Percentiles rank a stretch among this genome's conserved stretches.
Evolutionary conservation across 208 protist genomes (phyloP).

Genomic region (Leishmania tarentolae): DNA sequence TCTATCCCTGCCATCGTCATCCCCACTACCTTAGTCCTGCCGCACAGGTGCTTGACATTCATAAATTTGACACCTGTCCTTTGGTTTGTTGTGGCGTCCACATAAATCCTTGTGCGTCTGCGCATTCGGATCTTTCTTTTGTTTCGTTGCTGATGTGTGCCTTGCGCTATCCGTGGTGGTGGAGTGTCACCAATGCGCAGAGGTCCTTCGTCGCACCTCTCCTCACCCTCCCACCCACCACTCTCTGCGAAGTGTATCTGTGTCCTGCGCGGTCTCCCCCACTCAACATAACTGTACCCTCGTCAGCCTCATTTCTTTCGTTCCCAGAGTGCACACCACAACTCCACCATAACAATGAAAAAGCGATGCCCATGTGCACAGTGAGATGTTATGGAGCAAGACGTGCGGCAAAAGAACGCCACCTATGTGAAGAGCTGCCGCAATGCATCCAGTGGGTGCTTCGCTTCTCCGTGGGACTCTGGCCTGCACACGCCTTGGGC

Average conservation of each 20-base stretch:
- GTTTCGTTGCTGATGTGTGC: neutral
- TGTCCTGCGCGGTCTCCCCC: neutral
- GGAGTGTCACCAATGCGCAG: neutral
- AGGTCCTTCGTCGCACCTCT: neutral
- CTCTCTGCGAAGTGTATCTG: neutral
- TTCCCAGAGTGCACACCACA: neutral
- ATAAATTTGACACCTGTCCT: neutral
- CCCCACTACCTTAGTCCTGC: neutral
- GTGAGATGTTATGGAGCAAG: neutral
- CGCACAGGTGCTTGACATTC: neutral
- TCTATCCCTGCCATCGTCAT: neutral
- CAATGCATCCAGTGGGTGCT: neutral
- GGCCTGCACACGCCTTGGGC: neutral
- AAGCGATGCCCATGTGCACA: neutral
- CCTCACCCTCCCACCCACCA: neutral
- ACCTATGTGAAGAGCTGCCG: neutral
- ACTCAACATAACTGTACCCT: neutral
- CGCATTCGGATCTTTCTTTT: neutral
- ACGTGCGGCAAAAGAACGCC: neutral
- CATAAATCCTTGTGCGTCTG: neutral
- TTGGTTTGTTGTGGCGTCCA: neutral
- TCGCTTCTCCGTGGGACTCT: neutral
- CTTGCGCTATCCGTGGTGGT: neutral
- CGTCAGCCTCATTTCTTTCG: neutral
- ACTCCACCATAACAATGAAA: neutral